phyloP scores from a whole-genome alignment of 225 moss, liverwort and hornwort genomes.

The Pseudoscleropodium purum region DNA sequence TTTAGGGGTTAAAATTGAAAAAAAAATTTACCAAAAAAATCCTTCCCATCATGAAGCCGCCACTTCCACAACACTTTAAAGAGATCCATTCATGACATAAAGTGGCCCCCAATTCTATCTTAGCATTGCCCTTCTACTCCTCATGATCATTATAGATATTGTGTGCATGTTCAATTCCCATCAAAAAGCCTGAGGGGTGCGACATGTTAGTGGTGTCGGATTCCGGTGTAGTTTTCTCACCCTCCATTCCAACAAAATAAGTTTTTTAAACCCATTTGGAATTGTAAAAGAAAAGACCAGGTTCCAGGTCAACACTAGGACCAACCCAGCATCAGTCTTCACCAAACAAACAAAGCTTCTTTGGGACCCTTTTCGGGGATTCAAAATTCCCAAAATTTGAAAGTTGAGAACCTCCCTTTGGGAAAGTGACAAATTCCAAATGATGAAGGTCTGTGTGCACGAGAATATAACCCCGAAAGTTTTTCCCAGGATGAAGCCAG shows the following conservation, averaged over 20 bases:
- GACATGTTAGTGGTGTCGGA: accelerated
- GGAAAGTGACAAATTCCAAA: background rate
- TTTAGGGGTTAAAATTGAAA: background rate
- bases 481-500: background rate
- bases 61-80: background rate
- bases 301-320: background rate
- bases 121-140: background rate
- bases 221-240: background rate
- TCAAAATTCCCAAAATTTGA: background rate
- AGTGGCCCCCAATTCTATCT: no score
- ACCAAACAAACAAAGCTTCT: background rate
- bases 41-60: background rate
- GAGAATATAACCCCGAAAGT: background rate
- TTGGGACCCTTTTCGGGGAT: background rate
- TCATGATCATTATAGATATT: background rate
- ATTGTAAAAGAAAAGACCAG: no score
- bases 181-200: accelerated
- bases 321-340: background rate
- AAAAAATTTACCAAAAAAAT: background rate
- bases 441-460: background rate
- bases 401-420: background rate
- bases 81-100: background rate
- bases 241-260: background rate
- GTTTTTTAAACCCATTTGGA: background rate
- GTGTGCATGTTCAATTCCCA: background rate